Evolutionary conservation across 768 basidiomycete genomes (phyloP), one percentile per base, ranked within the genome.

Genomic region (Leucocoprinus leucothites): DNA sequence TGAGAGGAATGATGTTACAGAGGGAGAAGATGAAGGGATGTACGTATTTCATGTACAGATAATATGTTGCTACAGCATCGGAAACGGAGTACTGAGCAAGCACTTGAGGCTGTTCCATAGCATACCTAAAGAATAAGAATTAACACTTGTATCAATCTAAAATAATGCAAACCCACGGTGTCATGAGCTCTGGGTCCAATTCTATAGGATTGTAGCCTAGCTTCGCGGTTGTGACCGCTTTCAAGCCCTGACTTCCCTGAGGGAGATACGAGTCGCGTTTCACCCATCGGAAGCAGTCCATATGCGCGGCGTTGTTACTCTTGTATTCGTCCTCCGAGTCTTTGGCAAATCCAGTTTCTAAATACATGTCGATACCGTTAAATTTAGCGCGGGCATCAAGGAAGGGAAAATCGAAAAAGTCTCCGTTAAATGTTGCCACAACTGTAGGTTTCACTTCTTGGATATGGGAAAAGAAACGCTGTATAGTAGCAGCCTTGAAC

Each of bases 21-120:
- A 99, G 73, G 8, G 97, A 98, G 75, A 99, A 99, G 59, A 99
- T 92, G 80, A 99, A 99, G 0, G 97, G 97, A 65, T 98, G 95
- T 9, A 99, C 95, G 64, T 99, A 99, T 94, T 98, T 99, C 97
- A 98, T 99, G 74, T 99, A 98, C 34, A 99, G 81, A 70, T 98
- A 98, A 69, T 99, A 98, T 1, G 97, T 99, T n/a, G 97, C 96
- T 9, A 98, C 97, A 0, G 97, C 97, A 79, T 99, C 97, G 69
- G 97, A 99, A 24, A 99, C 97, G 62, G 97, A 98, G 71, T 99
- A 99, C 65, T 95, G 92, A 0, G 97, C 96, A 16, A 99, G 83
- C 1, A 85, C 70, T 65, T 98, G 95, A 0, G 97, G 97, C 61
- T 95, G 93, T 65, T 98, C 97, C 68, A 92, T 77, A 0, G 97